Evolutionary conservation across 2,329 filamentous ascomycete species (phyloP).

Genomic region (Neopestalotiopsis sp.): DNA sequence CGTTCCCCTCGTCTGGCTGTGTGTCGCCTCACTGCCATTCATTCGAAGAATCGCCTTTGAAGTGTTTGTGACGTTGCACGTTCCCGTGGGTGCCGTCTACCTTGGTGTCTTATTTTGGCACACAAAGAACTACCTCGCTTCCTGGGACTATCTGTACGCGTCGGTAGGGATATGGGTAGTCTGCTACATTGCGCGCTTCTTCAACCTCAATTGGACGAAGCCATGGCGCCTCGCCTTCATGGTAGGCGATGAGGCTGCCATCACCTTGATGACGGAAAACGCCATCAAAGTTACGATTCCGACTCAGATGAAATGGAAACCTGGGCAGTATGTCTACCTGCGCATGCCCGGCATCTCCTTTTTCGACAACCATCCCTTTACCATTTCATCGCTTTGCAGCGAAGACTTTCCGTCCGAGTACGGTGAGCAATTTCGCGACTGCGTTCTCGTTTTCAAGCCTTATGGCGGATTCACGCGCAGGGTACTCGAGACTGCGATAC

Average conservation of each 20-base stretch:
- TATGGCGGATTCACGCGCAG: slow-evolving; percentile 89
- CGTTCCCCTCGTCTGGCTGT: slow-evolving; percentile 82
- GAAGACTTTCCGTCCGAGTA: slow-evolving; percentile 94
- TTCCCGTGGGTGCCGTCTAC: slow-evolving; percentile 81
- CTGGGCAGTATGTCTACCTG: slow-evolving; percentile 93
- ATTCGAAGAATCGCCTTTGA: slow-evolving; percentile 83
- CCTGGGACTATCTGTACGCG: slow-evolving; percentile 87
- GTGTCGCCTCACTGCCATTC: slow-evolving; percentile 81
- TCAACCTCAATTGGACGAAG: slow-evolving; percentile 89
- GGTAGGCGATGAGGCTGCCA: slow-evolving; percentile 88
- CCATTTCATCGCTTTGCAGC: slow-evolving; percentile 89
- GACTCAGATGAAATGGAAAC: slow-evolving; percentile 90
- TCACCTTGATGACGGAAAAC: slow-evolving; percentile 89
- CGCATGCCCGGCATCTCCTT: slow-evolving; percentile 91
- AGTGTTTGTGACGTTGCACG: slow-evolving; percentile 80
- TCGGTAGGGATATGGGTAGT: slow-evolving; percentile 79
- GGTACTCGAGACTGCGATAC: slow-evolving; percentile 81
- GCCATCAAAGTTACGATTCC: slow-evolving; percentile 96
- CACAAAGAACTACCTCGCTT: slow-evolving; percentile 87
- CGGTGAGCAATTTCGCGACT: slow-evolving; percentile 85
- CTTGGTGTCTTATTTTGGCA: slow-evolving; percentile 93
- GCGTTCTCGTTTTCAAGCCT: slow-evolving; percentile 89
- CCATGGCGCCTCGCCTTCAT: slow-evolving; percentile 81
- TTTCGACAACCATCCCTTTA: slow-evolving; percentile 95
- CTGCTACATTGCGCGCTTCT: slow-evolving; percentile 76